These are phyloP conservation scores for Claviceps sp. DNA, from an alignment of 2,329 filamentous ascomycete species.

Conservation along the genomic window DNA sequence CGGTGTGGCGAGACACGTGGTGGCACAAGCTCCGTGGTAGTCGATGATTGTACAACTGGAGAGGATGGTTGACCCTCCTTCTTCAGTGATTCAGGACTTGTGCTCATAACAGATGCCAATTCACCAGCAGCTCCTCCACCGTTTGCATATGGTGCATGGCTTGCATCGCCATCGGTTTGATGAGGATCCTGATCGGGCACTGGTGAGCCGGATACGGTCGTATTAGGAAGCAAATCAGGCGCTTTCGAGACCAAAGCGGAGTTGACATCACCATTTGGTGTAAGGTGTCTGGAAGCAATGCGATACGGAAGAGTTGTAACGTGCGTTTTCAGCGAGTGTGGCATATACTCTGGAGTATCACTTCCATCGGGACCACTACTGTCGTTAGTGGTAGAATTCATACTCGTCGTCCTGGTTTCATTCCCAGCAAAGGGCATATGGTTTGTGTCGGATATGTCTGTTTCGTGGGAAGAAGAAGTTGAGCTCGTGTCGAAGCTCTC, in stretches of 20 bases:
- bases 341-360: constrained; percentile 15
- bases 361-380: constrained; percentile 25
- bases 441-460: constrained; percentile 33
- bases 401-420: constrained; percentile 34
- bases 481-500: constrained; percentile 42
- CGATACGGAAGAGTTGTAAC: constrained; percentile 17
- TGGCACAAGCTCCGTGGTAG: constrained; percentile 2
- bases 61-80: background rate
- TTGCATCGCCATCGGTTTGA: background rate
- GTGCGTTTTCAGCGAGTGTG: constrained; percentile 13
- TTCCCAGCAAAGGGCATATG: constrained; percentile 30
- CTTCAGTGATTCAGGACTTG: constrained; percentile 1
- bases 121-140: background rate
- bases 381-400: constrained; percentile 46
- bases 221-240: background rate
- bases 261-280: constrained; percentile 11
- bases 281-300: constrained; percentile 12
- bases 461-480: constrained; percentile 38
- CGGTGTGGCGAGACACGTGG: constrained; percentile 31
- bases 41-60: background rate
- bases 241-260: background rate
- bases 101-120: background rate
- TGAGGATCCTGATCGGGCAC: background rate
- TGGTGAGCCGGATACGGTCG: background rate
- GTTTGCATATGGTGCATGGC: background rate